These are phyloP conservation scores for Erythrophleum fordii DNA, from an alignment of 306 rosid genomes.

Conservation along the genomic window DNA sequence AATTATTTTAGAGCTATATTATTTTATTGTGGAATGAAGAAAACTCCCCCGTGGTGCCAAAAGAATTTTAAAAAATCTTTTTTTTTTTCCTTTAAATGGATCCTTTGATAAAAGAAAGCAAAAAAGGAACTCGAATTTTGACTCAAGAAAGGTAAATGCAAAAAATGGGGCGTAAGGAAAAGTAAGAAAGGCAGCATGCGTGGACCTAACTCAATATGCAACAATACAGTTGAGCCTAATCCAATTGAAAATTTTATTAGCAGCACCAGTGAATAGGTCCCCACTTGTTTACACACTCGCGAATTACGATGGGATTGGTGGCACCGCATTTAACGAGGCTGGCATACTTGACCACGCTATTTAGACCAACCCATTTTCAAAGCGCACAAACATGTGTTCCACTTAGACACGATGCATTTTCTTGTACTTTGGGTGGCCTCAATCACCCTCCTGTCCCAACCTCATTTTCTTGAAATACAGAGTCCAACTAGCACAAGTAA, in stretches of 20 bases:
- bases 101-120: background rate
- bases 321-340: background rate
- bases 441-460: background rate
- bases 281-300: background rate
- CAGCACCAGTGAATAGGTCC: background rate
- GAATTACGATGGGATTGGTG: background rate
- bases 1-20: background rate
- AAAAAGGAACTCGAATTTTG: background rate
- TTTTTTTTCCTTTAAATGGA: background rate
- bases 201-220: constrained; percentile 17
- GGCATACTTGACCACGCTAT: background rate
- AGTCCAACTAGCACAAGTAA: background rate
- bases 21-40: background rate
- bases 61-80: background rate
- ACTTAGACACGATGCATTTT: background rate
- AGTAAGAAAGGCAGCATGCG: background rate
- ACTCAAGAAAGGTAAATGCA: background rate
- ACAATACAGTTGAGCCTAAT: background rate
- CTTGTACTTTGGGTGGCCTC: background rate
- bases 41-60: too few species aligned
- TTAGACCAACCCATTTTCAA: background rate
- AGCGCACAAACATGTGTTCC: background rate
- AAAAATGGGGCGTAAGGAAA: background rate
- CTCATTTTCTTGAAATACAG: background rate
- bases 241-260: background rate